A percentile compares a stretch with the other conserved stretches of the same genome.
Evolutionary conservation across 495 filamentous ascomycete species (phyloP).

Genomic region (Choiromyces venosus): DNA sequence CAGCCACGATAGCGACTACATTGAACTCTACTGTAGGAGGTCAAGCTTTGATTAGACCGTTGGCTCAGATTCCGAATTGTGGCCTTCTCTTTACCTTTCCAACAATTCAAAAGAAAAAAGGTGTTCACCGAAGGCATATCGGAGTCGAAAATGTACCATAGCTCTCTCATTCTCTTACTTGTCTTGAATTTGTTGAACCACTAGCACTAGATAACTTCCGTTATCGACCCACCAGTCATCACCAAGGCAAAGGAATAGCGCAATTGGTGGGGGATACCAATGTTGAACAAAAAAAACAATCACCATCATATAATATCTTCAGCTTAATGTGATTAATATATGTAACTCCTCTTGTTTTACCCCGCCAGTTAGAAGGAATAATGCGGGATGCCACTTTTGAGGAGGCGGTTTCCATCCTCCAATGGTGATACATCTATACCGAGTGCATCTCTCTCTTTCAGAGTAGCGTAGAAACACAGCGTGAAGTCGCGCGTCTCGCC

Average conservation of each 20-base stretch:
- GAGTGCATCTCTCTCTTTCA: neutral
- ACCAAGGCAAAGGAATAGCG: neutral
- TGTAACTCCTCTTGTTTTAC: neutral
- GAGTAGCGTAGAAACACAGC: neutral
- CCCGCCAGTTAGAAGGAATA: neutral
- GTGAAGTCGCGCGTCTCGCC: neutral
- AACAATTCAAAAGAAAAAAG: neutral
- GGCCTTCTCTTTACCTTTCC: neutral
- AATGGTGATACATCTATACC: neutral
- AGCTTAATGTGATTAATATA: neutral
- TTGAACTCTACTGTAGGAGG: neutral
- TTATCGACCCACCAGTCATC: neutral
- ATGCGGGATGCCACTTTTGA: neutral
- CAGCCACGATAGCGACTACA: neutral
- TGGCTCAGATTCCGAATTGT: slow-evolving; percentile 1
- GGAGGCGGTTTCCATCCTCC: neutral
- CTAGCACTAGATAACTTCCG: neutral
- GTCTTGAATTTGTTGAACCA: neutral
- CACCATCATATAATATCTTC: neutral
- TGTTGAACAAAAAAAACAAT: neutral
- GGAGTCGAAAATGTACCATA: neutral
- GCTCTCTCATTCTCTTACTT: neutral
- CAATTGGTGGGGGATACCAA: neutral
- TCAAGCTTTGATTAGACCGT: neutral
- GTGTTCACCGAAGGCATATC: neutral